Conservation (phyloP, 225 moss, liverwort and hornwort species). For the Antitrichia curtipendula region DNA sequence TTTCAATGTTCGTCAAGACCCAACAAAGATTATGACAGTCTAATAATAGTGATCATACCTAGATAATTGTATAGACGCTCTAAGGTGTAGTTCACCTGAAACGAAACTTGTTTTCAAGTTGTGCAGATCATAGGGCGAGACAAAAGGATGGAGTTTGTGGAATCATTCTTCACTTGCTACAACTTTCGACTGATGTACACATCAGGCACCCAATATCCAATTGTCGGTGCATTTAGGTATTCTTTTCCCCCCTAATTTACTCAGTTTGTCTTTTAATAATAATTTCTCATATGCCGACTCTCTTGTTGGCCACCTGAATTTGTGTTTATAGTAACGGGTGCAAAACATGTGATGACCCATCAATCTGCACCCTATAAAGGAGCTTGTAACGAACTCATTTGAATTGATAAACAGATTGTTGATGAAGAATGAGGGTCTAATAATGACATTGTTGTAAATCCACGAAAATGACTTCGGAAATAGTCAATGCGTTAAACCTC, state of each 20-base stretch:
- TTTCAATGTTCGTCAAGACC: background rate
- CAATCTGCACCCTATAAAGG: background rate
- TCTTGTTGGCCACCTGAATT: background rate
- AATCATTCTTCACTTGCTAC: constrained; percentile 83
- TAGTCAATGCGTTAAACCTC: background rate
- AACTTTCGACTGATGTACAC: constrained; percentile 88
- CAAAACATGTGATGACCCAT: background rate
- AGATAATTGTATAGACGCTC: background rate
- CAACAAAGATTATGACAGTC: background rate
- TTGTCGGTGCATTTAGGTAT: constrained; percentile 79
- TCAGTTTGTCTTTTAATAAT: background rate
- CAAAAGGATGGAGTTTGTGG: constrained; percentile 74
- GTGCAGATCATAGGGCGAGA: constrained; percentile 77
- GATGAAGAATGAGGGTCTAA: background rate
- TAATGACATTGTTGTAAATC: background rate
- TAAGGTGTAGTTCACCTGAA: background rate
- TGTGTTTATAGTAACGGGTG: background rate
- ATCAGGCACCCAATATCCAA: constrained; percentile 76
- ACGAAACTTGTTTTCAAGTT: background rate
- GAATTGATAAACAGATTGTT: background rate
- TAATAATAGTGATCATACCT: background rate
- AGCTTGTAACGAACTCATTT: background rate
- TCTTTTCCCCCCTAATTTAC: background rate
- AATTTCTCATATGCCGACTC: too few relatives aligned
- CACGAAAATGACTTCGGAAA: background rate